phyloP scores from a whole-genome alignment of 371 early-diverging fungal genomes.

The Mucor plumbeus region DNA sequence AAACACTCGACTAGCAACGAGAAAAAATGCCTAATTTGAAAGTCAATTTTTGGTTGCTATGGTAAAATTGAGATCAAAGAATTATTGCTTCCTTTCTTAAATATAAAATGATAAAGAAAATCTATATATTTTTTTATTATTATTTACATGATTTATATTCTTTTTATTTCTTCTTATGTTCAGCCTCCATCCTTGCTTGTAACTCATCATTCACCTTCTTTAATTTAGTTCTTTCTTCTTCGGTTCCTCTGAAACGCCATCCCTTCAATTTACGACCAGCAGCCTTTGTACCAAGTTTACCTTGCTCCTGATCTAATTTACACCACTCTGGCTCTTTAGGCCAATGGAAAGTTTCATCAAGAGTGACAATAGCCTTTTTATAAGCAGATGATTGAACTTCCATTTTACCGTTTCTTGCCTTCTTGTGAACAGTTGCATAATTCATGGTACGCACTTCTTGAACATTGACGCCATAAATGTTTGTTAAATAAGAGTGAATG shows the following conservation, averaged over 20 bases:
- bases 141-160: conserved; percentile 17
- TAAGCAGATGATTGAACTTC: conserved; percentile 59
- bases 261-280: conserved; percentile 73
- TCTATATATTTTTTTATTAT: conserved; percentile 1
- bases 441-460: conserved; percentile 93
- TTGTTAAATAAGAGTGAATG: conserved; percentile 84
- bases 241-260: conserved; percentile 70
- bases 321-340: conserved; percentile 71
- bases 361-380: conserved; percentile 94
- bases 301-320: conserved; percentile 45
- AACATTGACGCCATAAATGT: conserved; percentile 85
- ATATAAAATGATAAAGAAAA: not conserved
- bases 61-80: not conserved
- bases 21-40: not conserved
- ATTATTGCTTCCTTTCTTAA: not conserved
- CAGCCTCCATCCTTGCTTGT: conserved; percentile 23
- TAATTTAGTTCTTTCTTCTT: conserved; percentile 38
- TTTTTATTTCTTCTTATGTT: conserved; percentile 16
- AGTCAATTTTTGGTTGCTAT: not conserved
- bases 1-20: not conserved
- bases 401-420: conserved; percentile 55
- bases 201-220: conserved; percentile 34
- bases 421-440: conserved; percentile 63
- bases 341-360: conserved; percentile 79
- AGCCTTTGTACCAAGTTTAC: conserved; percentile 60